Base-by-base conservation (phyloP, 2,329 filamentous ascomycete genomes). In the Trichoderma asperellum region DNA sequence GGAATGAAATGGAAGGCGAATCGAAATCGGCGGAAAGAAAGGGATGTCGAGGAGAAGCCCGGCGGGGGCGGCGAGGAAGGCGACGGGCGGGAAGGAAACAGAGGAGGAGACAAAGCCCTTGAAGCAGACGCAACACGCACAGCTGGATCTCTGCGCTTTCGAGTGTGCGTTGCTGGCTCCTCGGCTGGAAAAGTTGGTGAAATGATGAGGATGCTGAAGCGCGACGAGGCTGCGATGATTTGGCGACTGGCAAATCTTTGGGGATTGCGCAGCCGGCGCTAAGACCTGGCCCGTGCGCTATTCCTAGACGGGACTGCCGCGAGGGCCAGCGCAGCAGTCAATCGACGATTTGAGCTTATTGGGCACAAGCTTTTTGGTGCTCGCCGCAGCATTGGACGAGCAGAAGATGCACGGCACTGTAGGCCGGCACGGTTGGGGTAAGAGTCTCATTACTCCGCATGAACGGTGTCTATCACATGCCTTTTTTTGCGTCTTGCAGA, bases 191-290 rank as follows among this genome's bases (percentile, higher is more conserved):
- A 34, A 64, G 12, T 40, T 40, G 32, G 43, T 21, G 43, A 57
- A 40, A 18, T 35, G 59, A 24, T 1, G 37, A 59, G 52, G 69
- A 66, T 66, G 57, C 57, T 35, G 24, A 32, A 60, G 47, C 66
- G 69, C 66, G 69, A 69, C 69, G 66, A 70, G 69, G 67, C 67
- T 69, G 65, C 53, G 65, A 68, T 70, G 63, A 16, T 67, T 52
- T 68, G 69, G 69, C 55, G 35, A 49, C 43, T 58, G 35, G 65
- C 60, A 53, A 61, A 68, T 68, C 52, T 64, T 59, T 59, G 40
- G 63, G 32, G 47, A 24, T 53, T 27, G 37, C 47, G 47, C 56
- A 70, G 63, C 63, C 57, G 62, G 24, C 61, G 56, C 63, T 70
- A 65, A 32, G 11, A 47, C 5, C 4, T 68, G 68, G 68, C 34